Percentiles rank a stretch among this genome's conserved stretches.
Evolutionary conservation across 2,329 filamentous ascomycete species (phyloP).

Genomic region (Tolypocladium pustulatum): DNA sequence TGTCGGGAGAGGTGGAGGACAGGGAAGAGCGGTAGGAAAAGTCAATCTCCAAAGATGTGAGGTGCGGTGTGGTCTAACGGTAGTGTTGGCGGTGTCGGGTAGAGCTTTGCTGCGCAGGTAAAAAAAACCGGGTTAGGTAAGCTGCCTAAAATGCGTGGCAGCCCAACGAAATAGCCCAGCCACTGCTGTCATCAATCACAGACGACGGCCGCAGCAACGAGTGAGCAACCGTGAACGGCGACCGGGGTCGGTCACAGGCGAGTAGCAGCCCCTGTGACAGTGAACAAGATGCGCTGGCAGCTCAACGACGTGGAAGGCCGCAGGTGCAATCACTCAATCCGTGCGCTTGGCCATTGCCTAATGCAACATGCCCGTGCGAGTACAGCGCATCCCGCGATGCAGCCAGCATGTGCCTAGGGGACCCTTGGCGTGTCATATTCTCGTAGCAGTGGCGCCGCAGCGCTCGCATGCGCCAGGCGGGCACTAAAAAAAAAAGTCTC

Average conservation of each 20-base stretch:
- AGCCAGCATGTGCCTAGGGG: not conserved
- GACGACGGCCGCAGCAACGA: not conserved
- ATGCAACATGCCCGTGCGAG: no score
- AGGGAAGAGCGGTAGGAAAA: not conserved
- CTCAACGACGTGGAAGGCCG: not conserved
- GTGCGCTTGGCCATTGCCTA: not conserved
- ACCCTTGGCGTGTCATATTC: not conserved
- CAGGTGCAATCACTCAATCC: not conserved
- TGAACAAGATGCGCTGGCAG: not conserved
- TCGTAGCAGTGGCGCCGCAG: not conserved
- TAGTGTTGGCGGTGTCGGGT: not conserved
- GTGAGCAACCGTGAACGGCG: not conserved
- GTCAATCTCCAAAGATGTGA: not conserved
- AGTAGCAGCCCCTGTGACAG: no score
- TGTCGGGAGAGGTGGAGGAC: not conserved
- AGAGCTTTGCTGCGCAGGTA: no score
- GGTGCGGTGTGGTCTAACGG: not conserved
- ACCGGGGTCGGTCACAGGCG: not conserved
- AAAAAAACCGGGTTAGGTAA: not conserved
- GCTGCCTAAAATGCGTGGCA: not conserved
- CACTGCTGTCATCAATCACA: not conserved
- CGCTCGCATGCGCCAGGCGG: not conserved
- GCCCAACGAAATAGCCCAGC: conserved; percentile 1
- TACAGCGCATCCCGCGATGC: not conserved
- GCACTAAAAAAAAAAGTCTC: not conserved